phyloP scores from a whole-genome alignment of 768 basidiomycete genomes.

The Phlebiopsis gigantea region DNA sequence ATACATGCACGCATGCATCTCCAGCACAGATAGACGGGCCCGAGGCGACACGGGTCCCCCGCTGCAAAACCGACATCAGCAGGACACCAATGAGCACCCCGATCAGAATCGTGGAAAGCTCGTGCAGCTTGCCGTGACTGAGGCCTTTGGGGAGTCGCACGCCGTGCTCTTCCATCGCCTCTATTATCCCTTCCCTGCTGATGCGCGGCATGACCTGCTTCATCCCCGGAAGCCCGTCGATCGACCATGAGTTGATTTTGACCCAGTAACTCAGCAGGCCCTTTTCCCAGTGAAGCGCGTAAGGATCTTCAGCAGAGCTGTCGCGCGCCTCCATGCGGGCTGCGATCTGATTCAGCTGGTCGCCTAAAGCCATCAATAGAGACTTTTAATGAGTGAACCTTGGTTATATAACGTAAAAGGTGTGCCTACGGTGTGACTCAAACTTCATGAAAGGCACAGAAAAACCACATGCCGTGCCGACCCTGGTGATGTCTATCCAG shows the following conservation, averaged over 20 bases:
- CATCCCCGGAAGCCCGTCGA: conserved; percentile 11
- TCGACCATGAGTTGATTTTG: conserved; percentile 10
- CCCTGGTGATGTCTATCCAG: conserved; percentile 10
- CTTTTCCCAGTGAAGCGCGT: background rate
- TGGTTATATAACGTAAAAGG: background rate
- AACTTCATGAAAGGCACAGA: conserved; percentile 10
- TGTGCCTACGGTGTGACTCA: background rate
- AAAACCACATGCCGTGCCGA: conserved; percentile 10
- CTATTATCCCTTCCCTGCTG: background rate
- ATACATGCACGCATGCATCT: background rate
- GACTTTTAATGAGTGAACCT: background rate
- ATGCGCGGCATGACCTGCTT: background rate
- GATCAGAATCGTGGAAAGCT: background rate
- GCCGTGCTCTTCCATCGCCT: conserved; percentile 5
- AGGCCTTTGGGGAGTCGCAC: background rate
- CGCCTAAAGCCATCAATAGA: background rate
- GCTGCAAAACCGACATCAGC: background rate
- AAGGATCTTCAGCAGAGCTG: conserved; percentile 4
- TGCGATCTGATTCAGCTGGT: background rate
- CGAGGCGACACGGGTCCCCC: background rate
- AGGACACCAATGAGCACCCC: background rate
- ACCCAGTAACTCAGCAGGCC: conserved; percentile 2
- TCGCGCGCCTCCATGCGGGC: conserved; percentile 2
- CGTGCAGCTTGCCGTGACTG: background rate
- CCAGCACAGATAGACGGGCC: background rate